A percentile compares a stretch with the other conserved stretches of the same genome.
These are phyloP conservation scores for Ascochyta viciae-villosae DNA, from an alignment of 2,329 filamentous ascomycete species.

Conservation along the genomic window DNA sequence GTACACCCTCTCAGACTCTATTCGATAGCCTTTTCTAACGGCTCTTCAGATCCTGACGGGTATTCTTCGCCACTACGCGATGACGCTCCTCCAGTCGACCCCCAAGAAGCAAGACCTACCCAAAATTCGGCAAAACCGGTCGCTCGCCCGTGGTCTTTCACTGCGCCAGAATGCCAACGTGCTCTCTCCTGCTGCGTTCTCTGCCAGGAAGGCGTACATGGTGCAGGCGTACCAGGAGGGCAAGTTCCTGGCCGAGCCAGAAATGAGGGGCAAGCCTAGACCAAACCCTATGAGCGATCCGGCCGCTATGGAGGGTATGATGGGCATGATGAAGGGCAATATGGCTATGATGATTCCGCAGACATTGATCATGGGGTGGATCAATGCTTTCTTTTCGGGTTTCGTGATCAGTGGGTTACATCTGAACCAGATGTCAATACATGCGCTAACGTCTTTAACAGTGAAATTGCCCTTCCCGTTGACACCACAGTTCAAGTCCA, in stretches of 20 bases:
- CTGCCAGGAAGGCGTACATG: conserved; percentile 79
- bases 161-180: conserved; percentile 83
- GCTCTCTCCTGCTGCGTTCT: conserved; percentile 79
- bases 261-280: conserved; percentile 82
- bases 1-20: conserved; percentile 51
- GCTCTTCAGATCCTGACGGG: conserved; percentile 79
- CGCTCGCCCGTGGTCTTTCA: conserved; percentile 81
- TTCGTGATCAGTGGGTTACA: conserved; percentile 82
- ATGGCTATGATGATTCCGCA: conserved; percentile 99
- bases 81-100: conserved; percentile 82
- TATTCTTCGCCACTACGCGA: conserved; percentile 93
- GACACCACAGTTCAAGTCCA: conserved; percentile 98
- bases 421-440: too few species aligned
- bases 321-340: conserved; percentile 99
- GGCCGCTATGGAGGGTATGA: conserved; percentile 98
- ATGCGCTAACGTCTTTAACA: conserved; percentile 34
- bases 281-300: conserved; percentile 96
- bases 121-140: conserved; percentile 82
- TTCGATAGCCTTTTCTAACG: conserved; percentile 16
- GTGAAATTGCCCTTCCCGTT: conserved; percentile 98
- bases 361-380: conserved; percentile 99
- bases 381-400: conserved; percentile 98
- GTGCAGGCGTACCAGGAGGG: conserved; percentile 84
- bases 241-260: conserved; percentile 87
- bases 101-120: conserved; percentile 82